Evolutionary conservation across 805 yeast species (phyloP).

Genomic region (Yamadazyma olivae): DNA sequence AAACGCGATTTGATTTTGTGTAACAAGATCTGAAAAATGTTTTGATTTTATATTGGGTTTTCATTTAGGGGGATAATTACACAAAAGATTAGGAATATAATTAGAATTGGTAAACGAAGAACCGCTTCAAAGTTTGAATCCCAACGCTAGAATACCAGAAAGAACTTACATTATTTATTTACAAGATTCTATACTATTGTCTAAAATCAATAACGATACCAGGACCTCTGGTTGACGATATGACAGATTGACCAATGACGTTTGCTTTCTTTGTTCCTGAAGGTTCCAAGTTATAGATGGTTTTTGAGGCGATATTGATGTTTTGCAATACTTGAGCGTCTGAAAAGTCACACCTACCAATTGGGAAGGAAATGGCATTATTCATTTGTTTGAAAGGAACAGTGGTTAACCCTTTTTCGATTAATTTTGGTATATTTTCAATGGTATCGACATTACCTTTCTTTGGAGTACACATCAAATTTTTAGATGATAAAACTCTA

Average conservation of each 20-base stretch:
- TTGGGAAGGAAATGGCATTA: slow-evolving; percentile 57
- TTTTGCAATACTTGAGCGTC: slow-evolving; percentile 75
- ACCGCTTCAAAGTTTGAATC: too few relatives aligned
- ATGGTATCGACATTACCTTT: slow-evolving; percentile 71
- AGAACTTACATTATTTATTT: not conserved
- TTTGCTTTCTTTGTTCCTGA: slow-evolving; percentile 67
- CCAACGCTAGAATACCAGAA: too few relatives aligned
- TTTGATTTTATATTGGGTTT: too few relatives aligned
- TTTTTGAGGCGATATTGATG: slow-evolving; percentile 61
- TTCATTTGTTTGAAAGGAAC: slow-evolving; percentile 76
- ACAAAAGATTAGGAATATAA: too few relatives aligned
- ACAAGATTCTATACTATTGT: slow-evolving; percentile 10
- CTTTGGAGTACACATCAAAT: slow-evolving; percentile 83
- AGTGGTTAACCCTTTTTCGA: slow-evolving; percentile 59
- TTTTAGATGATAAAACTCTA: slow-evolving; percentile 82
- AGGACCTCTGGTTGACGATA: slow-evolving; percentile 77
- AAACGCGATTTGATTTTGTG: too few relatives aligned
- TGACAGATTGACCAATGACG: slow-evolving; percentile 62
- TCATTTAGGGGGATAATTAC: too few relatives aligned
- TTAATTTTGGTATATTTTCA: slow-evolving; percentile 53
- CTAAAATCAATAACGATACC: slow-evolving; percentile 59
- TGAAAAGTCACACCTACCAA: slow-evolving; percentile 74
- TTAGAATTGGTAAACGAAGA: too few relatives aligned
- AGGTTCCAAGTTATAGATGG: slow-evolving; percentile 53
- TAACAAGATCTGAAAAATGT: too few relatives aligned